Percentiles rank a stretch among this genome's conserved stretches.
phyloP scores from a whole-genome alignment of 495 filamentous ascomycete species.

The Xanthoparmelia taractica region DNA sequence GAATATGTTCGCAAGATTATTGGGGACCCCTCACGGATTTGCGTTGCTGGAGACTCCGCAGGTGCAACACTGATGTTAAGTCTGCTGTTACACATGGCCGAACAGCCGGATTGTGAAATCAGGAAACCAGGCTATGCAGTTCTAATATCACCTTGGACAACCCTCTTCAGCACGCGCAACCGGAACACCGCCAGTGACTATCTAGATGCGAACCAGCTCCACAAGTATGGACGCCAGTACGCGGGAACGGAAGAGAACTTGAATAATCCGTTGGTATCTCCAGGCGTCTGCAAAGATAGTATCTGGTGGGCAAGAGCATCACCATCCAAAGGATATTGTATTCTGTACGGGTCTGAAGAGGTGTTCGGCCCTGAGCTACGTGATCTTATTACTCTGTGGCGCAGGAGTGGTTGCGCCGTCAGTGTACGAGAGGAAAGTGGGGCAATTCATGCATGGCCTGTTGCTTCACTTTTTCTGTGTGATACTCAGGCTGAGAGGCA shows the following conservation, averaged over 20 bases:
- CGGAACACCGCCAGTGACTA: slow-evolving; percentile 48
- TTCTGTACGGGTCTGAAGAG: slow-evolving; percentile 64
- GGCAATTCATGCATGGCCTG: slow-evolving; percentile 72
- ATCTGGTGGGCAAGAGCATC: slow-evolving; percentile 53
- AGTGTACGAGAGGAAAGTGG: slow-evolving; percentile 49
- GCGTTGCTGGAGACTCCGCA: slow-evolving; percentile 65
- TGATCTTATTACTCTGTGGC: slow-evolving; percentile 42
- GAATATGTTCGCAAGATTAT: slow-evolving; percentile 51
- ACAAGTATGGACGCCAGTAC: slow-evolving; percentile 58
- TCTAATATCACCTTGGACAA: slow-evolving; percentile 42
- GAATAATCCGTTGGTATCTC: slow-evolving; percentile 54
- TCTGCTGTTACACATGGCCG: slow-evolving; percentile 53
- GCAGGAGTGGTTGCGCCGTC: slow-evolving; percentile 36
- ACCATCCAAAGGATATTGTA: slow-evolving; percentile 51
- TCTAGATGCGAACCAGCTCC: slow-evolving; percentile 40
- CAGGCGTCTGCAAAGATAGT: slow-evolving; percentile 57
- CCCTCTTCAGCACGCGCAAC: slow-evolving; percentile 24
- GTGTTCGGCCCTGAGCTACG: slow-evolving; percentile 59
- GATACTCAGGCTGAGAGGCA: slow-evolving; percentile 46
- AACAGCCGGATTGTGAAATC: slow-evolving; percentile 29
- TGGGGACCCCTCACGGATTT: slow-evolving; percentile 48
- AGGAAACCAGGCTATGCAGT: slow-evolving; percentile 48
- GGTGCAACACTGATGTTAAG: slow-evolving; percentile 62
- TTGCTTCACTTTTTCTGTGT: slow-evolving; percentile 61
- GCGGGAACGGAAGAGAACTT: slow-evolving; percentile 40